Conservation (phyloP, 805 yeast genomes). For the Kazachstania kunashirensis region DNA sequence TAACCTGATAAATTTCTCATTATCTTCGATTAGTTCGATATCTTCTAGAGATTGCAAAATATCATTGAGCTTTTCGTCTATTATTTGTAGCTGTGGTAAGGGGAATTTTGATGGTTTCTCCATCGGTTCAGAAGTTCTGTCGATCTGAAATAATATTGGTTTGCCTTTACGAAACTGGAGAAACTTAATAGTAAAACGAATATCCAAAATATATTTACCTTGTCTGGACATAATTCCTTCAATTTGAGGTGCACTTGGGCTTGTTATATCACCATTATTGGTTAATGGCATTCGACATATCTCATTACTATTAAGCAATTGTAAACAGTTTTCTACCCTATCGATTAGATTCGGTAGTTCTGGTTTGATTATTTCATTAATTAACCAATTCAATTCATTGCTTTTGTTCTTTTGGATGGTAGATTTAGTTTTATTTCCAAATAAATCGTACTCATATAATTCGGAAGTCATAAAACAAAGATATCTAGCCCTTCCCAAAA, state of each 20-base stretch:
- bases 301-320: conserved; percentile 31
- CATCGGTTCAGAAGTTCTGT: conserved; percentile 9
- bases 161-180: conserved; percentile 35
- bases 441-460: conserved; percentile 24
- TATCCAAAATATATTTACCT: conserved; percentile 42
- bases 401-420: conserved; percentile 7
- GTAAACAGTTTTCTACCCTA: conserved; percentile 34
- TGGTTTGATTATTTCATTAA: conserved; percentile 38
- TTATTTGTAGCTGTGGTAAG: conserved; percentile 29
- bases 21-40: conserved; percentile 34
- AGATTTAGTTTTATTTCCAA: conserved; percentile 13
- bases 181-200: conserved; percentile 34
- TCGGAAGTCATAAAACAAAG: conserved; percentile 34
- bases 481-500: too few species aligned
- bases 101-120: conserved; percentile 33
- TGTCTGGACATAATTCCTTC: conserved; percentile 53
- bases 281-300: conserved; percentile 47
- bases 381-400: conserved; percentile 37
- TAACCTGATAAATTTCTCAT: conserved; percentile 21
- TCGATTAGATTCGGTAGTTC: conserved; percentile 40
- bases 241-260: conserved; percentile 22
- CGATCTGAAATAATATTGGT: conserved; percentile 31
- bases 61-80: conserved; percentile 19
- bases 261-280: conserved; percentile 5
- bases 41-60: conserved; percentile 32